These are phyloP conservation scores for Candida glaebosa DNA, from an alignment of 805 yeast genomes.

Conservation along the genomic window DNA sequence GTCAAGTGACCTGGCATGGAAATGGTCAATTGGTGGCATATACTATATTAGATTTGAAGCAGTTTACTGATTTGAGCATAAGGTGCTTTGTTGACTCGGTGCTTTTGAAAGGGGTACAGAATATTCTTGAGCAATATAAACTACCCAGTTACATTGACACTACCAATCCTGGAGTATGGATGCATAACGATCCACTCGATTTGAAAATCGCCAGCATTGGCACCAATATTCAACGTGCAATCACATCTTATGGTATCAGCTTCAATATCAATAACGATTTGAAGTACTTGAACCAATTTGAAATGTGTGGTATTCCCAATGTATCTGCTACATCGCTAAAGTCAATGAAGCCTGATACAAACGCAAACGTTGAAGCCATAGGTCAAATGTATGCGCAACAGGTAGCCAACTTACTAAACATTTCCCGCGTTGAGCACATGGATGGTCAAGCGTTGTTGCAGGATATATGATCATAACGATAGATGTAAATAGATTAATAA, in stretches of 20 bases:
- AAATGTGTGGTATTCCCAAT: conserved; percentile 82
- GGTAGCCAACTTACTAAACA: conserved; percentile 30
- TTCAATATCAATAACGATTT: conserved; percentile 76
- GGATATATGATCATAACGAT: background rate
- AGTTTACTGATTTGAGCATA: conserved; percentile 53
- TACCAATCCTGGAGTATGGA: conserved; percentile 89
- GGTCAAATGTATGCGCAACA: conserved; percentile 35
- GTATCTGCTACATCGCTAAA: conserved; percentile 38
- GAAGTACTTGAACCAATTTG: conserved; percentile 62
- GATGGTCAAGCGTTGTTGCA: conserved; percentile 24
- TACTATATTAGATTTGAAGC: conserved; percentile 61
- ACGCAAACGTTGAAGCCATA: conserved; percentile 18
- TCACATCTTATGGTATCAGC: conserved; percentile 88
- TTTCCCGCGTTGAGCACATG: conserved; percentile 34
- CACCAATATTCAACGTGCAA: conserved; percentile 74
- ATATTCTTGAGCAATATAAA: conserved; percentile 38
- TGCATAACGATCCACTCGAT: conserved; percentile 32
- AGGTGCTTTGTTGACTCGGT: conserved; percentile 60
- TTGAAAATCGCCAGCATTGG: conserved; percentile 87
- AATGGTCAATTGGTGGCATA: conserved; percentile 91
- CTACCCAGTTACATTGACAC: conserved; percentile 48
- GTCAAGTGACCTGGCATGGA: conserved; percentile 95
- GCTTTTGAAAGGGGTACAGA: conserved; percentile 57
- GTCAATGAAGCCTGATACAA: conserved; percentile 15
- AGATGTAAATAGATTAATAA: background rate